Evolutionary conservation across 306 rosid genomes (phyloP).

Genomic region (Spatholobus suberectus): DNA sequence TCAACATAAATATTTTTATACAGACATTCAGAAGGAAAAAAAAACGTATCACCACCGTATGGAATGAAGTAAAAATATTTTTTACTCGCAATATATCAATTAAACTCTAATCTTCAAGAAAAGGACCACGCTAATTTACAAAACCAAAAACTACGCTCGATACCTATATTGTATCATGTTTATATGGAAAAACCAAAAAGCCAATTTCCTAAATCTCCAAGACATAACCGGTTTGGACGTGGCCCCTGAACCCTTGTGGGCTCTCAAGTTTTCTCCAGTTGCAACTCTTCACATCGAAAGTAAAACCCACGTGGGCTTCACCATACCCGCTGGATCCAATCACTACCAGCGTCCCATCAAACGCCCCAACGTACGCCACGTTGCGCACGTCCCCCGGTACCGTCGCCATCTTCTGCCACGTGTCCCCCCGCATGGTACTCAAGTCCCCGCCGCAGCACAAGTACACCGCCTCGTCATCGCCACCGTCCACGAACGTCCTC

Average conservation of each 20-base stretch:
- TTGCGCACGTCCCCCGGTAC: slow-evolving; percentile 56
- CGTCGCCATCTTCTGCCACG: slow-evolving; percentile 53
- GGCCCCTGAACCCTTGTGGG: slow-evolving; percentile 50
- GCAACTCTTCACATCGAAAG: slow-evolving; percentile 35
- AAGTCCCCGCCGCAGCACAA: slow-evolving; percentile 53
- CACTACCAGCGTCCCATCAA: slow-evolving; percentile 46
- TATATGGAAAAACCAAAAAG: background rate
- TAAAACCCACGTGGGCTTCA: slow-evolving; percentile 50
- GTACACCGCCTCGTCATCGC: slow-evolving; percentile 36
- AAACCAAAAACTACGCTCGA: background rate
- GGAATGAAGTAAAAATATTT: too few relatives aligned
- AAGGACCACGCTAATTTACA: background rate
- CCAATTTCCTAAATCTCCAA: slow-evolving; percentile 47
- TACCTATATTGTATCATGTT: background rate
- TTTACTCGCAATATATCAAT: too few relatives aligned
- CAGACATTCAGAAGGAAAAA: too few relatives aligned
- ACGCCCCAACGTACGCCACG: slow-evolving; percentile 47
- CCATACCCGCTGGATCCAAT: slow-evolving; percentile 62
- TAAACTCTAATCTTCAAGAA: background rate
- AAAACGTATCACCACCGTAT: too few relatives aligned
- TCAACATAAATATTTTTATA: too few relatives aligned
- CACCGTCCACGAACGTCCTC: slow-evolving; percentile 46
- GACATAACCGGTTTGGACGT: slow-evolving; percentile 71
- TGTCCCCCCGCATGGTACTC: background rate
- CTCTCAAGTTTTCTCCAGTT: slow-evolving; percentile 52